Percentiles rank a stretch among this genome's conserved stretches.
These are phyloP conservation scores for Nothomitra cinnamomea DNA, from an alignment of 2,329 filamentous ascomycete species.

Conservation along the genomic window DNA sequence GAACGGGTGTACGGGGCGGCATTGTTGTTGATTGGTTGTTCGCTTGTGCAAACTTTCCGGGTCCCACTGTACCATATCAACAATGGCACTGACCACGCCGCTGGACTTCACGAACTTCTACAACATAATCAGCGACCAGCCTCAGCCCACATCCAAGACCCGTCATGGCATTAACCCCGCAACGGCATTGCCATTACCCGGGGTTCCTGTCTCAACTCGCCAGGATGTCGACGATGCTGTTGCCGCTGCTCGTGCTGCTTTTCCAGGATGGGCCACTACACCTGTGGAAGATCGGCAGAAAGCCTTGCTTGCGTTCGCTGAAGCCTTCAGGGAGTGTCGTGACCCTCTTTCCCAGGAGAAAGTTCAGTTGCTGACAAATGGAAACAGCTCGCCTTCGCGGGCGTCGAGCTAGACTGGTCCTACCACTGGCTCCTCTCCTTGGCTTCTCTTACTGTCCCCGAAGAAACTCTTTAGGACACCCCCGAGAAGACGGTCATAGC, in stretches of 20 bases:
- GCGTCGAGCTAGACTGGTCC: constrained; percentile 6
- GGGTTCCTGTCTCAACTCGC: too few relatives aligned
- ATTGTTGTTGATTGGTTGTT: too few relatives aligned
- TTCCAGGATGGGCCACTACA: constrained; percentile 28
- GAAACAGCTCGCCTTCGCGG: neutral
- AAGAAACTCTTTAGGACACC: too few relatives aligned
- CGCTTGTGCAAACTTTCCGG: too few relatives aligned
- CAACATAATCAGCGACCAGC: constrained; percentile 21
- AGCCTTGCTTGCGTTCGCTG: constrained; percentile 29
- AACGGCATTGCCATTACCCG: too few relatives aligned
- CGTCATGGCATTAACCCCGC: too few relatives aligned
- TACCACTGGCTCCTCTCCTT: too few relatives aligned
- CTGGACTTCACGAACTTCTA: constrained; percentile 15
- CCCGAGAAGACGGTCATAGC: constrained; percentile 19
- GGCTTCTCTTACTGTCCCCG: too few relatives aligned
- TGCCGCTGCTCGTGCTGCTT: constrained; percentile 26
- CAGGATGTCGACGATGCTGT: constrained; percentile 24
- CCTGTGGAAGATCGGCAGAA: constrained; percentile 23
- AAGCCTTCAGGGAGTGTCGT: constrained; percentile 8
- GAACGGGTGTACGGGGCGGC: too few relatives aligned
- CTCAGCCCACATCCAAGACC: neutral
- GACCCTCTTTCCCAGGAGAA: too few relatives aligned
- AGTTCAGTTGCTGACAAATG: too few relatives aligned
- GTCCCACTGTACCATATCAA: constrained; percentile 10
- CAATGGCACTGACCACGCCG: constrained; percentile 14